Percentiles rank a stretch among this genome's conserved stretches.
phyloP scores from a whole-genome alignment of 371 early-diverging fungal species.

The Apophysomyces ossiformis region DNA sequence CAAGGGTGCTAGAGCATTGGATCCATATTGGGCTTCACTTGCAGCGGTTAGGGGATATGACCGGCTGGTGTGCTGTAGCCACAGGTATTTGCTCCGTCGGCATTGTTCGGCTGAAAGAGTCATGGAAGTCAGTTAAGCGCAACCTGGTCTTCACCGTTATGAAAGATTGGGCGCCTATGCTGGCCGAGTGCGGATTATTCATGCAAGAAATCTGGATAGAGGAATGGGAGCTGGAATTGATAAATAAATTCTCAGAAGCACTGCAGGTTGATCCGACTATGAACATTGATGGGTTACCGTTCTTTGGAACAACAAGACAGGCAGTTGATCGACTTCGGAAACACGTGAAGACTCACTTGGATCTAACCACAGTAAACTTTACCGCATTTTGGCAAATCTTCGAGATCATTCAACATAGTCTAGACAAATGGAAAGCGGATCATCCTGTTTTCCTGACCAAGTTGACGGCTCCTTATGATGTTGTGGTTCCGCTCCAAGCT shows the following conservation, averaged over 20 bases:
- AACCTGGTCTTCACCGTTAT: conserved; percentile 53
- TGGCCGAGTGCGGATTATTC: conserved; percentile 59
- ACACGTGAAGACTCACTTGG: conserved; percentile 23
- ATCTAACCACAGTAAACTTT: conserved; percentile 41
- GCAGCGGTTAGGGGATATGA: conserved; percentile 67
- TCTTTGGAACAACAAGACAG: conserved; percentile 50
- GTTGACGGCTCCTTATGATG: conserved; percentile 3
- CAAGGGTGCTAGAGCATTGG: conserved; percentile 75
- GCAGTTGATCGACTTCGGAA: conserved; percentile 40
- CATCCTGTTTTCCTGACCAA: background rate
- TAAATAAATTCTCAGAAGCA: conserved; percentile 17
- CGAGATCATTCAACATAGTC: conserved; percentile 33
- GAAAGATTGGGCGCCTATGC: conserved; percentile 61
- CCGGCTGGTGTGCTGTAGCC: conserved; percentile 77
- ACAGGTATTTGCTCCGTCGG: conserved; percentile 76
- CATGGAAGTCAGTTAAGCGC: conserved; percentile 72
- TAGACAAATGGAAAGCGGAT: conserved; percentile 28
- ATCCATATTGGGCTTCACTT: conserved; percentile 66
- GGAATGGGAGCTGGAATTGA: conserved; percentile 26
- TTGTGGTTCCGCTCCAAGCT: conserved; percentile 43
- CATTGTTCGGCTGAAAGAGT: conserved; percentile 72
- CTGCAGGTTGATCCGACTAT: conserved; percentile 9
- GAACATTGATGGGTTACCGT: conserved; percentile 26
- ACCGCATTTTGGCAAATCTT: conserved; percentile 46
- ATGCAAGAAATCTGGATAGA: conserved; percentile 38